Percentiles rank a stretch among this genome's conserved stretches.
These are phyloP conservation scores for Amphirosellinia nigrospora DNA, from an alignment of 495 filamentous ascomycete genomes.

Conservation along the genomic window DNA sequence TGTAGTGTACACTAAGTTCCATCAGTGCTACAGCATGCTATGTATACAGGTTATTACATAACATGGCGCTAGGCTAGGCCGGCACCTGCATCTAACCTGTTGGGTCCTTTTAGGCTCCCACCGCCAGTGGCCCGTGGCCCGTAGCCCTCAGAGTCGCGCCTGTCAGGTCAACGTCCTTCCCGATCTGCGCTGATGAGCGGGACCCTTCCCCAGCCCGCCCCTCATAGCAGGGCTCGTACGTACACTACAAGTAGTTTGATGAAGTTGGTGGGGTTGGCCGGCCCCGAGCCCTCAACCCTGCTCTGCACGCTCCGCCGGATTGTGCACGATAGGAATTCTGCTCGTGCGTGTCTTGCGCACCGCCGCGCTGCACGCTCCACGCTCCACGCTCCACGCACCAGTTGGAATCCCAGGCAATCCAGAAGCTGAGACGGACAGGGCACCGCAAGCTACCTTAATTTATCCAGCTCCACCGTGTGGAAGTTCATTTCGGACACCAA, in stretches of 20 bases:
- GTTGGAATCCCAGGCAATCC: conserved; percentile 4
- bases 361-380: not conserved
- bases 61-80: no score
- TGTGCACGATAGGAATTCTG: not conserved
- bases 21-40: no score
- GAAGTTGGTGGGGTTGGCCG: conserved; percentile 4
- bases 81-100: no score
- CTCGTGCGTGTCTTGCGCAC: not conserved
- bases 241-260: no score
- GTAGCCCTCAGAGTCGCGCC: not conserved
- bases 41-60: no score
- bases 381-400: conserved; percentile 8
- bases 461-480: conserved; percentile 12
- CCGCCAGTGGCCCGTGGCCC: not conserved
- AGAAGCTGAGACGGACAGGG: not conserved
- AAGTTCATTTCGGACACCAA: conserved; percentile 11
- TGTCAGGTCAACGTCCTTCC: conserved; percentile 18
- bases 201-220: not conserved
- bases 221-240: not conserved
- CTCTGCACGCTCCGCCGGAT: not conserved
- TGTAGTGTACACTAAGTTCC: no score
- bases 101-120: not conserved
- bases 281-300: not conserved
- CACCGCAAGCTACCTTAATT: conserved; percentile 16
- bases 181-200: conserved; percentile 10